Evolutionary conservation across 495 filamentous ascomycete species (phyloP).

Genomic region (Bacidia gigantensis): DNA sequence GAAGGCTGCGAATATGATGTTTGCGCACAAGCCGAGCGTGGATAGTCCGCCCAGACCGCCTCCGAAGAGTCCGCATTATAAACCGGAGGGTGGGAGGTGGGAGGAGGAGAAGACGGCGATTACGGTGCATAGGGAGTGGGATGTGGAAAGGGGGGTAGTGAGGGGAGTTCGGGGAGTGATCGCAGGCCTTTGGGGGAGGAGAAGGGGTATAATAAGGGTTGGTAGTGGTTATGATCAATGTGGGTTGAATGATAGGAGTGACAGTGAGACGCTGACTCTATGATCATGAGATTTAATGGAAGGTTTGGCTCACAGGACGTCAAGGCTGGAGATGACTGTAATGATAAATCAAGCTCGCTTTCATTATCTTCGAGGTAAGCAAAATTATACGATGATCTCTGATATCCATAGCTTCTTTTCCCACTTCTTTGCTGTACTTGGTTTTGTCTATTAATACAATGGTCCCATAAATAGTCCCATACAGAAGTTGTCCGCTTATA

Average conservation of each 20-base stretch:
- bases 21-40: background rate
- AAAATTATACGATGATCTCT: no score
- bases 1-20: slow-evolving; percentile 11
- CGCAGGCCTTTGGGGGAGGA: background rate
- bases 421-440: no score
- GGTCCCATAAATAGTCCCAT: no score
- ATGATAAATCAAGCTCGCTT: no score
- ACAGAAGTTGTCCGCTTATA: no score
- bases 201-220: background rate
- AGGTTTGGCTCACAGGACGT: no score
- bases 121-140: slow-evolving; percentile 9
- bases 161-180: slow-evolving; percentile 5
- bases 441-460: no score
- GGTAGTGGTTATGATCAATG: background rate
- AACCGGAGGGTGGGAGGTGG: background rate
- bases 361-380: no score
- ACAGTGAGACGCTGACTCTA: background rate
- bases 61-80: background rate
- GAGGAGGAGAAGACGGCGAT: background rate
- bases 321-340: no score
- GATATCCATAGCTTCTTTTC: no score
- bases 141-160: background rate
- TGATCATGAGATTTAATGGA: no score
- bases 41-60: background rate
- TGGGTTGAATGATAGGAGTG: background rate